Evolutionary conservation across 257 asterid genomes (phyloP).

Genomic region (Primulina tabacum): DNA sequence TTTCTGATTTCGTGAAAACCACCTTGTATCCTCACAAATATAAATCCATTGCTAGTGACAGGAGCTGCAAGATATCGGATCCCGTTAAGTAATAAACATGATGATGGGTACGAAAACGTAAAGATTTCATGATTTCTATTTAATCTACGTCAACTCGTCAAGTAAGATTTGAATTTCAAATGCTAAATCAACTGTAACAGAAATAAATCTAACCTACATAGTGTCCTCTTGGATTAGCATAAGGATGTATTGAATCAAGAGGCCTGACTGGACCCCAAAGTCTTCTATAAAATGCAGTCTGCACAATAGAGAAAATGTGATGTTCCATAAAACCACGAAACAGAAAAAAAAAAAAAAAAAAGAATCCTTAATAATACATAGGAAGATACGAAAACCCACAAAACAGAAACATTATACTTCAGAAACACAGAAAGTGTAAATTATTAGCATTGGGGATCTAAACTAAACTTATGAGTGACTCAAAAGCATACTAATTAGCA

Average conservation of each 20-base stretch:
- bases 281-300: conserved; percentile 62
- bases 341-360: conserved; percentile 1
- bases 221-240: conserved; percentile 73
- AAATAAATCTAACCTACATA: conserved; percentile 75
- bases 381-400: background rate
- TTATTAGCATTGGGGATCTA: conserved; percentile 27
- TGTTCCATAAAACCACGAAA: conserved; percentile 18
- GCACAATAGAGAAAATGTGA: conserved; percentile 34
- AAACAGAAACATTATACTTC: conserved; percentile 24
- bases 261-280: conserved; percentile 85
- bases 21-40: conserved; percentile 86
- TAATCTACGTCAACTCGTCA: background rate
- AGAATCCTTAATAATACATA: conserved; percentile 15
- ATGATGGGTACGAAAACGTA: background rate
- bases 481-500: conserved; percentile 33
- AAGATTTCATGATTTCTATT: conserved; percentile 4
- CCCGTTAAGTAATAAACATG: conserved; percentile 22
- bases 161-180: background rate
- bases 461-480: conserved; percentile 30
- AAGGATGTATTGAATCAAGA: conserved; percentile 71
- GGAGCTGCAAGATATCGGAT: conserved; percentile 57
- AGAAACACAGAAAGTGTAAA: conserved; percentile 22
- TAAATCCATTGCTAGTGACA: conserved; percentile 52
- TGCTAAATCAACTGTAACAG: conserved; percentile 7
- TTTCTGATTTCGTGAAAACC: conserved; percentile 96